Percentiles rank a stretch among this genome's conserved stretches.
Evolutionary conservation across 2,329 filamentous ascomycete genomes (phyloP).

Genomic region (Aspergillus sergii): DNA sequence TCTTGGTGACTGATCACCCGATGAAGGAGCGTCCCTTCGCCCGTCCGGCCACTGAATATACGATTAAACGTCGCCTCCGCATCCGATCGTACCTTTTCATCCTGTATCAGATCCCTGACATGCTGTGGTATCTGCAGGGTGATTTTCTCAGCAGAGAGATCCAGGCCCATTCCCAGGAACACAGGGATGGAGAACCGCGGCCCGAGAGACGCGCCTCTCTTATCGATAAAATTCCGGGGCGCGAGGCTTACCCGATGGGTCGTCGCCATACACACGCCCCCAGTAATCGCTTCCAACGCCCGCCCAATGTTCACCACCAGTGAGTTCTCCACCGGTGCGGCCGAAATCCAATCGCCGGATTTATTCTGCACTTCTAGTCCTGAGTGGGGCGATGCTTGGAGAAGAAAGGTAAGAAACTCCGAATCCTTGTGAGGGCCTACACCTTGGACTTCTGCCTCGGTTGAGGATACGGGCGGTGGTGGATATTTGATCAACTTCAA

Average conservation of each 20-base stretch:
- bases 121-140: slow-evolving; percentile 33
- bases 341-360: slow-evolving; percentile 49
- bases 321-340: slow-evolving; percentile 46
- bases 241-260: slow-evolving; percentile 39
- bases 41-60: slow-evolving; percentile 34
- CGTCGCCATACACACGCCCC: slow-evolving; percentile 39
- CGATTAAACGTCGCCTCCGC: slow-evolving; percentile 40
- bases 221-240: slow-evolving; percentile 30
- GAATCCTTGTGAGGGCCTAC: slow-evolving; percentile 53
- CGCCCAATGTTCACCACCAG: slow-evolving; percentile 54
- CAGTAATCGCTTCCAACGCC: slow-evolving; percentile 38
- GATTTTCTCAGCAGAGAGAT: slow-evolving; percentile 34
- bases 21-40: slow-evolving; percentile 38
- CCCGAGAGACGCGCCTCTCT: slow-evolving; percentile 26
- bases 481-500: slow-evolving; percentile 50
- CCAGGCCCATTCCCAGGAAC: slow-evolving; percentile 39
- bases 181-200: slow-evolving; percentile 40
- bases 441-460: slow-evolving; percentile 37
- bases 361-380: slow-evolving; percentile 55
- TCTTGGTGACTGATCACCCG: slow-evolving; percentile 42
- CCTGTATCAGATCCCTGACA: slow-evolving; percentile 32
- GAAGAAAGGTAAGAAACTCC: slow-evolving; percentile 53
- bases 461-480: slow-evolving; percentile 23
- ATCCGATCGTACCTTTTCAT: slow-evolving; percentile 38
- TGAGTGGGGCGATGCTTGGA: slow-evolving; percentile 46